A percentile compares a stretch with the other conserved stretches of the same genome.
These are phyloP conservation scores for Xylariaceae sp. DNA, from an alignment of 2,329 filamentous ascomycete species.

Conservation along the genomic window DNA sequence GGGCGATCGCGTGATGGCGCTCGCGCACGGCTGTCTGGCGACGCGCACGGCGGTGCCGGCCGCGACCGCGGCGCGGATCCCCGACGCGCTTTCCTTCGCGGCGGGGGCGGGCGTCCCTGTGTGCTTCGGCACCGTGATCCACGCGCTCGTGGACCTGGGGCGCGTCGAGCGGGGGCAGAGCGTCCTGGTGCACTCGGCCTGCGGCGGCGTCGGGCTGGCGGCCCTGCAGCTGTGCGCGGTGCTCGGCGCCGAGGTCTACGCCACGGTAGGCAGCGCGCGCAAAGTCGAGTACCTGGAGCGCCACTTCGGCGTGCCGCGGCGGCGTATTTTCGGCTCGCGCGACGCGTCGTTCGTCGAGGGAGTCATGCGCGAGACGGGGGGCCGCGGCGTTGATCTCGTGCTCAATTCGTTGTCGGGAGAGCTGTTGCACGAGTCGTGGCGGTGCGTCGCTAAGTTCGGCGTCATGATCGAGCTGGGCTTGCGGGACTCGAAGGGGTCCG, in stretches of 20 bases:
- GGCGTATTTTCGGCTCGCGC: slow-evolving; percentile 26
- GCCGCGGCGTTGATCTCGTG: slow-evolving; percentile 32
- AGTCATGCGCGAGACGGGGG: slow-evolving; percentile 22
- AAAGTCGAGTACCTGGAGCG: slow-evolving; percentile 22
- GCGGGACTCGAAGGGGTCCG: slow-evolving; percentile 44
- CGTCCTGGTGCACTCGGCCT: slow-evolving; percentile 27
- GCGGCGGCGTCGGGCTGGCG: slow-evolving; percentile 28
- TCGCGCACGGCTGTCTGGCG: slow-evolving; percentile 19
- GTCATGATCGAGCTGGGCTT: slow-evolving; percentile 52
- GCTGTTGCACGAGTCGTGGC: slow-evolving; percentile 45
- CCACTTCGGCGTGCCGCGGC: slow-evolving; percentile 18
- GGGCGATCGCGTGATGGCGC: slow-evolving; percentile 21
- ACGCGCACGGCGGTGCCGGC: slow-evolving; percentile 15
- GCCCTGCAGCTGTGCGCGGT: slow-evolving; percentile 24
- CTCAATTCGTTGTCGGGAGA: slow-evolving; percentile 47
- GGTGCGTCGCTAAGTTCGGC: slow-evolving; percentile 48
- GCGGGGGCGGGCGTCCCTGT: slow-evolving; percentile 22
- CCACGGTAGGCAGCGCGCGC: slow-evolving; percentile 23
- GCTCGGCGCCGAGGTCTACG: slow-evolving; percentile 24
- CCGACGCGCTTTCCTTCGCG: slow-evolving; percentile 19
- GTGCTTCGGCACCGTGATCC: slow-evolving; percentile 23
- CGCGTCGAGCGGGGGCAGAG: slow-evolving; percentile 18
- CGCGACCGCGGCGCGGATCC: slow-evolving; percentile 19
- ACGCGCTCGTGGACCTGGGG: slow-evolving; percentile 23
- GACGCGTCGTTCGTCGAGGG: slow-evolving; percentile 17